Conservation (phyloP, 805 yeast genomes). For the Teunomyces pallodes region DNA sequence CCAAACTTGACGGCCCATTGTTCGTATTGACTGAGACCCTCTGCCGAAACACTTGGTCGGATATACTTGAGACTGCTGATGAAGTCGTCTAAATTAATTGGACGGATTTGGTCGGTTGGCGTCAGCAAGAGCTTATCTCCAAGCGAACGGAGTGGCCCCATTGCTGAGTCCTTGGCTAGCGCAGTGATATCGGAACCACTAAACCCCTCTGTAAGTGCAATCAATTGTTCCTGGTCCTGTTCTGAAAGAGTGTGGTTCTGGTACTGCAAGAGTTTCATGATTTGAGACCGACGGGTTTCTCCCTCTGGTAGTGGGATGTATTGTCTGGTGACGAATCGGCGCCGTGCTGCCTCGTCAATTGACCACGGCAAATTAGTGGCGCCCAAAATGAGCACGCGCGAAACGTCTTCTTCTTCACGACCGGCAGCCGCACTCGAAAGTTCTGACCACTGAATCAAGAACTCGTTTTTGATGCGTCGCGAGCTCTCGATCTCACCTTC, state of each 20-base stretch:
- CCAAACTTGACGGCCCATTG: slow-evolving; percentile 88
- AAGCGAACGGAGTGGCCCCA: slow-evolving; percentile 90
- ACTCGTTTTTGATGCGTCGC: slow-evolving; percentile 87
- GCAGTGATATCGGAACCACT: slow-evolving; percentile 96
- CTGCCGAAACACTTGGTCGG: slow-evolving; percentile 83
- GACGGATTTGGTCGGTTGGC: slow-evolving; percentile 72
- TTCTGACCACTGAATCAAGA: slow-evolving; percentile 92
- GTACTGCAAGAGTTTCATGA: slow-evolving; percentile 60
- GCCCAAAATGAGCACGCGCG: slow-evolving; percentile 82
- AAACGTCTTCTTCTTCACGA: slow-evolving; percentile 44
- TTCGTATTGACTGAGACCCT: slow-evolving; percentile 76
- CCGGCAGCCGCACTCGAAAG: slow-evolving; percentile 82
- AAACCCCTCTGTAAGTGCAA: slow-evolving; percentile 71
- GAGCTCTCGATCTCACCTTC: slow-evolving; percentile 84
- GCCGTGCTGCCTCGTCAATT: slow-evolving; percentile 93
- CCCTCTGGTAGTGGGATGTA: slow-evolving; percentile 92
- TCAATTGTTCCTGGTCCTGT: slow-evolving; percentile 57
- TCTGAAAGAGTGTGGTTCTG: slow-evolving; percentile 71
- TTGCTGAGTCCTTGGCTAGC: slow-evolving; percentile 93
- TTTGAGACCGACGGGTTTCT: slow-evolving; percentile 73
- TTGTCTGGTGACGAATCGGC: slow-evolving; percentile 87
- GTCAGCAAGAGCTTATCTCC: slow-evolving; percentile 78
- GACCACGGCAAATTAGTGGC: slow-evolving; percentile 98
- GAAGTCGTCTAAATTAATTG: slow-evolving; percentile 73
- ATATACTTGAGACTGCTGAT: slow-evolving; percentile 71